phyloP scores from a whole-genome alignment of 768 basidiomycete species.

The Hemileccinum impolitum region DNA sequence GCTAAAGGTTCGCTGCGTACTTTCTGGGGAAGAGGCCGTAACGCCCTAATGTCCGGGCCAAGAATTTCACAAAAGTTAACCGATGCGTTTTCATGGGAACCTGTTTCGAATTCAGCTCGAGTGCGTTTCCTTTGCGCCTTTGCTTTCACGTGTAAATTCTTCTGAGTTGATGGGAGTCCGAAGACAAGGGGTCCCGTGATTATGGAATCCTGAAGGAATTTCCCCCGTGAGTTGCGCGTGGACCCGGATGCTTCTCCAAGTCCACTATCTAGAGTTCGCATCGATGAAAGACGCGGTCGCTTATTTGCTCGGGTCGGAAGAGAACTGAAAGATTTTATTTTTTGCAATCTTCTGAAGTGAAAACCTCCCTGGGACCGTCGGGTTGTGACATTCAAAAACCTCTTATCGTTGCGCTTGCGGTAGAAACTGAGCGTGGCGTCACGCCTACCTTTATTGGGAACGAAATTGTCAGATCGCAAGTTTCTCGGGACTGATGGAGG shows the following conservation, averaged over 20 bases:
- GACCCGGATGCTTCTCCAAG: not conserved
- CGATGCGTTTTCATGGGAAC: not conserved
- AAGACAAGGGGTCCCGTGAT: not conserved
- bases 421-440: not conserved
- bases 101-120: constrained; percentile 17
- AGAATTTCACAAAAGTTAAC: constrained; percentile 6
- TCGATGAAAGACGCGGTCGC: constrained; percentile 11
- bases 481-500: not conserved
- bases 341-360: not conserved
- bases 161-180: not conserved
- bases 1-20: not conserved
- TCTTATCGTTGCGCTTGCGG: not conserved
- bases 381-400: not conserved
- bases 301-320: constrained; percentile 8
- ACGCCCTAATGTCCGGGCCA: constrained; percentile 16
- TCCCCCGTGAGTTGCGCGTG: not conserved
- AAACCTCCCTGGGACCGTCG: not conserved
- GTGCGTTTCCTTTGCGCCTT: constrained; percentile 16
- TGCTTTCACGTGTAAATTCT: not conserved
- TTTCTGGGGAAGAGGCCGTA: constrained; percentile 24
- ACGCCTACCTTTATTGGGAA: not conserved
- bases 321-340: not conserved
- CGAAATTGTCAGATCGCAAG: not conserved
- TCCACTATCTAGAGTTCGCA: not conserved
- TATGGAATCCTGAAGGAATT: not conserved